Percentiles rank a stretch among this genome's conserved stretches.
These are phyloP conservation scores for Oleoguttula mirabilis DNA, from an alignment of 495 filamentous ascomycete genomes.

Conservation along the genomic window DNA sequence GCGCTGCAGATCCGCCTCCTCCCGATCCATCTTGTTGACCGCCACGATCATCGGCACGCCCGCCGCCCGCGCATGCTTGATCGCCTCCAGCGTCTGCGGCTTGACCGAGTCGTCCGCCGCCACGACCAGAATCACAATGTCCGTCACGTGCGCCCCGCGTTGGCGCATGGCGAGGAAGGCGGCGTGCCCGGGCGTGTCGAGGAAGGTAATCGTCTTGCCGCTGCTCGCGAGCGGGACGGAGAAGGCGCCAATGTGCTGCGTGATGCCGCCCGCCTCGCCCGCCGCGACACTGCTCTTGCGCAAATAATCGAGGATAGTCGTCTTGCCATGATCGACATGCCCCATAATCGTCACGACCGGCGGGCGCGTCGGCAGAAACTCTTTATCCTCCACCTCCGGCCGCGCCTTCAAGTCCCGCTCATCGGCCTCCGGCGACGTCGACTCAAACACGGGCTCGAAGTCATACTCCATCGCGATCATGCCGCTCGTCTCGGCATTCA, in stretches of 20 bases:
- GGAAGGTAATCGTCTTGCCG: constrained; percentile 77
- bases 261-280: constrained; percentile 91
- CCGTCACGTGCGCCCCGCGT: constrained; percentile 88
- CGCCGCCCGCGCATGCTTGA: constrained; percentile 84
- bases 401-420: constrained; percentile 59
- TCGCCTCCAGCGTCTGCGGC: constrained; percentile 91
- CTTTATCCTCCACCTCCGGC: constrained; percentile 39
- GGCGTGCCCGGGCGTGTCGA: constrained; percentile 94
- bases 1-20: constrained; percentile 58
- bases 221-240: constrained; percentile 54
- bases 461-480: constrained; percentile 87
- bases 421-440: constrained; percentile 38
- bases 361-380: constrained; percentile 58
- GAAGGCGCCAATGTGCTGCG: constrained; percentile 99
- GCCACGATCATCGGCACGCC: constrained; percentile 94
- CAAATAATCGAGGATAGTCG: constrained; percentile 86
- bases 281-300: constrained; percentile 85
- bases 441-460: constrained; percentile 65
- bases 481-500: constrained; percentile 82
- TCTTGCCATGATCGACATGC: constrained; percentile 98
- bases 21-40: constrained; percentile 95
- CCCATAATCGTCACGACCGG: constrained; percentile 99
- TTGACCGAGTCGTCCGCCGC: constrained; percentile 97
- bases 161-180: constrained; percentile 94
- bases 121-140: constrained; percentile 92